phyloP scores from a whole-genome alignment of 2,329 filamentous ascomycete genomes.

The Ophiostoma triangulosporum region DNA sequence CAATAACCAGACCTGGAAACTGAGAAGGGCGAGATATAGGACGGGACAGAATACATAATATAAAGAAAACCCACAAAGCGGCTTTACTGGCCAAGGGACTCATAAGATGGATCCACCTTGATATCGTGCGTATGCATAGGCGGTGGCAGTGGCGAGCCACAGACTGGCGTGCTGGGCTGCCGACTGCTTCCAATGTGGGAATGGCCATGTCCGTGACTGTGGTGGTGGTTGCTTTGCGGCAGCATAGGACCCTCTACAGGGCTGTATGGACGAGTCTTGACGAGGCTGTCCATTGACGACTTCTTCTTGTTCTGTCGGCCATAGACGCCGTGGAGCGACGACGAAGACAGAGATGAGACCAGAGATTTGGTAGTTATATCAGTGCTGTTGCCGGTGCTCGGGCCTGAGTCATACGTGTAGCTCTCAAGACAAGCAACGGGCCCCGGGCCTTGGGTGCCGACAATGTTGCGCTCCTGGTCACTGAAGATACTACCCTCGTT shows the following conservation, averaged over 20 bases:
- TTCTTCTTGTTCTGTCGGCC: slow-evolving; percentile 1
- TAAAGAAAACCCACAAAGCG: background rate
- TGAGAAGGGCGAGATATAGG: background rate
- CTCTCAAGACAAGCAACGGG: slow-evolving; percentile 2
- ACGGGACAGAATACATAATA: background rate
- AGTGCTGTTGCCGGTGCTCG: background rate
- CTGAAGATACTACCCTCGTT: slow-evolving; percentile 4
- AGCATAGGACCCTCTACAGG: background rate
- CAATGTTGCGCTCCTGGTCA: slow-evolving; percentile 5
- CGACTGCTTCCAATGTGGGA: background rate
- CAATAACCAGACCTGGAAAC: background rate
- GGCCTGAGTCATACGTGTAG: slow-evolving; percentile 5
- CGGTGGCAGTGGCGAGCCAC: background rate
- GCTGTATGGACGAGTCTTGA: slow-evolving; percentile 1
- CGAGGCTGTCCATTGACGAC: background rate
- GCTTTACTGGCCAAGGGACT: background rate
- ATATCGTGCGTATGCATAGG: background rate
- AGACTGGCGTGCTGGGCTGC: background rate
- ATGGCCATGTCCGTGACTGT: background rate
- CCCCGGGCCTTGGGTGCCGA: slow-evolving; percentile 3
- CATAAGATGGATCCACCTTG: background rate
- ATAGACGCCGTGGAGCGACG: background rate
- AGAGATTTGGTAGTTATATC: background rate
- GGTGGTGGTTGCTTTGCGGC: background rate
- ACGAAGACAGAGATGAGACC: background rate